Evolutionary conservation across 225 moss, liverwort and hornwort genomes (phyloP).

Genomic region (Straminergon stramineum): DNA sequence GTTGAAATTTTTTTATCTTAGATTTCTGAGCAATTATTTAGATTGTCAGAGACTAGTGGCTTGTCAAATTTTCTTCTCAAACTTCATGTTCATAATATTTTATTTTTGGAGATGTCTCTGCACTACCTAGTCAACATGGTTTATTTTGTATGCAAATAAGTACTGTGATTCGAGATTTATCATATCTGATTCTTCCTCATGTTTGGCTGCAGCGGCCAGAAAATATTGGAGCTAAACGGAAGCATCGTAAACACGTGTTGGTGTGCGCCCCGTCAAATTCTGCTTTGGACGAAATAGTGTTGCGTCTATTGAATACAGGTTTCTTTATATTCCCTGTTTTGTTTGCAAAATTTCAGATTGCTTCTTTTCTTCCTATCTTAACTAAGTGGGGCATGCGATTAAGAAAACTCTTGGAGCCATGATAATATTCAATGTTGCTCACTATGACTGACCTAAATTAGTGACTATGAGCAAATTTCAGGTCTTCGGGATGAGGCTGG

Average conservation of each 20-base stretch:
- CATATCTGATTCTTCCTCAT: background rate
- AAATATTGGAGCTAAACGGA: slow-evolving; percentile 69
- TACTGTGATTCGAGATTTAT: background rate
- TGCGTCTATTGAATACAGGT: slow-evolving; percentile 86
- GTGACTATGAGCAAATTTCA: slow-evolving; percentile 16
- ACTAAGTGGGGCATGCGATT: background rate
- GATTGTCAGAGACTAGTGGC: background rate
- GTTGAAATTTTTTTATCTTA: background rate
- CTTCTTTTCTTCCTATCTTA: background rate
- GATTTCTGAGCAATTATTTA: background rate
- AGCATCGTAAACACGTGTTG: slow-evolving; percentile 86
- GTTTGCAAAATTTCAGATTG: background rate
- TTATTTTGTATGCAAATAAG: background rate
- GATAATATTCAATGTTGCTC: background rate
- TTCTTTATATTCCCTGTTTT: background rate
- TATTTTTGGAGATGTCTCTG: background rate
- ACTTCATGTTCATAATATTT: background rate
- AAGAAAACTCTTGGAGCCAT: background rate
- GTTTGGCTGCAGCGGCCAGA: slow-evolving; percentile 69
- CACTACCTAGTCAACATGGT: background rate
- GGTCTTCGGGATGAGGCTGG: slow-evolving; percentile 94
- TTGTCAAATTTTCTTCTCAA: background rate
- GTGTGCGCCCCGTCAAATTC: slow-evolving; percentile 99
- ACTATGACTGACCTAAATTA: background rate
- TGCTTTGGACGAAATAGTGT: slow-evolving; percentile 96